Evolutionary conservation across 1,284 basidiomycete species (phyloP).

Genomic region (Ustilago crameri): DNA sequence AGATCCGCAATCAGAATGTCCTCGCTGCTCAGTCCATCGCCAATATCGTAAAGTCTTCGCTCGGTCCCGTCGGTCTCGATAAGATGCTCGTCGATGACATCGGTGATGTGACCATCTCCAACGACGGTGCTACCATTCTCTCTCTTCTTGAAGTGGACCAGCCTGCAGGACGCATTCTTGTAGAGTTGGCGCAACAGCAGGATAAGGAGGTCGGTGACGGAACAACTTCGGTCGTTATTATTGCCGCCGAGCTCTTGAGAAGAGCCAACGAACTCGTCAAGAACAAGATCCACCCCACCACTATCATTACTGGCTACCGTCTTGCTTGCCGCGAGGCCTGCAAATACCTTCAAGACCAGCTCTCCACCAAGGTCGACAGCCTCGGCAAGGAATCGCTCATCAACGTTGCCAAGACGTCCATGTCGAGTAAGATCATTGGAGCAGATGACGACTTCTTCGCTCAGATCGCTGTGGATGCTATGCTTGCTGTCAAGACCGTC

Average conservation of each 20-base stretch:
- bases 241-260: slow-evolving; percentile 93
- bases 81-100: slow-evolving; percentile 95
- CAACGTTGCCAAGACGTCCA: slow-evolving; percentile 97
- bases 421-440: slow-evolving; percentile 99
- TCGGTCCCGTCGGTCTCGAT: slow-evolving; percentile 82
- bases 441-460: slow-evolving; percentile 98
- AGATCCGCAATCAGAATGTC: slow-evolving; percentile 92
- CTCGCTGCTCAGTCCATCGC: slow-evolving; percentile 95
- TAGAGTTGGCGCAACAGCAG: slow-evolving; percentile 98
- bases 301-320: slow-evolving; percentile 98
- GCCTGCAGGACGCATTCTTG: slow-evolving; percentile 92
- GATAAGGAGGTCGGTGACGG: slow-evolving; percentile 99
- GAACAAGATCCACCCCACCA: slow-evolving; percentile 98
- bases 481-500: slow-evolving; percentile 95
- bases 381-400: slow-evolving; percentile 91
- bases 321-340: slow-evolving; percentile 97
- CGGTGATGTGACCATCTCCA: slow-evolving; percentile 99
- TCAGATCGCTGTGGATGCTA: slow-evolving; percentile 97
- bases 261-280: slow-evolving; percentile 98
- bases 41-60: slow-evolving; percentile 95
- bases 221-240: slow-evolving; percentile 97
- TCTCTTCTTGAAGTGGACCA: slow-evolving; percentile 89
- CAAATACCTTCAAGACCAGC: slow-evolving; percentile 97
- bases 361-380: slow-evolving; percentile 92
- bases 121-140: slow-evolving; percentile 98